Evolutionary conservation across 768 basidiomycete species (phyloP), one percentile per base, ranked within the genome.

Genomic region (Leucocoprinus sp.): DNA sequence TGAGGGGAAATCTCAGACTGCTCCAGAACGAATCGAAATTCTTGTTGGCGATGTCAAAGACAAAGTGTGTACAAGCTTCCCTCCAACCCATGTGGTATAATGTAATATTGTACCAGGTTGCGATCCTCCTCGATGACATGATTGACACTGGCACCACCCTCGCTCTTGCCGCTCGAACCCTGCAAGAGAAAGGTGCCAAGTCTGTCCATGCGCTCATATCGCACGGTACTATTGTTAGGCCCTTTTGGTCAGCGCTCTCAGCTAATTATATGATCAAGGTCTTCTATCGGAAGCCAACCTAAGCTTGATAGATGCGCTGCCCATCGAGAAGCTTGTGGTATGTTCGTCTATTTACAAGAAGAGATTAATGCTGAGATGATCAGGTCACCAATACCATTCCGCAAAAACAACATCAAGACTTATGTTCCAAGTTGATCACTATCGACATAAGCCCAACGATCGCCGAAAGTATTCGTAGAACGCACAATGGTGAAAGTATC

Each of bases 121-220:
- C 89, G 29, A 90, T 99, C 58, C 75, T 99, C 37, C 90, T 99
- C 26, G 96, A 99, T 61, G 96, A 99, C 59, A 98, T 99, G 95
- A 85, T 96, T 57, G 96, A 99, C 61, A 91, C 90, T 4, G 95
- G 93, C 9, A 75, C 71, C 28, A 98, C 96, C n/a, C 72, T 98
- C 22, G 71, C 78, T 11, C 68, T 95, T 11, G 96, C 96, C 8
- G 81, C 81, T 5, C 77, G 78, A 36, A 87, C 90, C n/a, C 71
- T 99, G 37, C 70, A 82, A 39, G 92, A 96, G 56, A 85, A 84
- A 49, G 96, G 96, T 17, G 95, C 93, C 4, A 84, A 76, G 57
- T 75, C 80, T 15, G 81, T 95, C 3, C 80, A 92, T 60, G 93
- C 87, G 2, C 63, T 98, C 29, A 84, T 96, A 45, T 93, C 93